Evolutionary conservation across 331 rosid genomes (phyloP), one percentile per base, ranked within the genome.

Genomic region (Rhamnella rubrinervis): DNA sequence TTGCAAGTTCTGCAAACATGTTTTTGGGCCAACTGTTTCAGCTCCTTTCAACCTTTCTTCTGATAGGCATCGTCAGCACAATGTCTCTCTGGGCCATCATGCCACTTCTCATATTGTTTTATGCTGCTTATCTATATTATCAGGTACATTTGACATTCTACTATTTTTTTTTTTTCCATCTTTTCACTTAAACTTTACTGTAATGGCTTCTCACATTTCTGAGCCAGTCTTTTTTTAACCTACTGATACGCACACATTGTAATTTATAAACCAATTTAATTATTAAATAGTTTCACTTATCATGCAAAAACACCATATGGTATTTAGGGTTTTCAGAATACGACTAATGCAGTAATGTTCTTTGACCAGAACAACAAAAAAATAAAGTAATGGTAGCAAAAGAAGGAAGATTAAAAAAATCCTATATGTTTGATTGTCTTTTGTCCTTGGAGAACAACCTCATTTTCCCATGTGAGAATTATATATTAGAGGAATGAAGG

Each of bases 41-140:
- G 76, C 90, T 93, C 9, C 80, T 93, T 80, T 88, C 95, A 5
- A 93, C 97, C 66, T 90, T 90, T 82, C 85, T 84, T 58, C 85
- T 90, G n/a, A 93, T 93, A 13, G 96, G 97, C 38, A 84, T 82
- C 51, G 92, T 93, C 70, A 90, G 97, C 90, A 80, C 91, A 57
- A 83, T 93, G 68, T 93, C 97, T 66, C 78, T 93, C 18, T 93
- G 97, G 98, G 86, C 92, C 80, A 86, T 93, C 71, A 78, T 88
- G 85, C 97, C 98, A 17, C 89, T 93, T 64, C 68, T 93, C 79
- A 84, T 84, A 65, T 77, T 93, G 82, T 93, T 93, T 74, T 88
- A 88, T 79, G 87, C 80, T 15, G 90, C 97, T 66, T 93, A 86
- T 79, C 71, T 90, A 49, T 90, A 83, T 68, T 93, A 86, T 84